Evolutionary conservation across 1,284 basidiomycete genomes (phyloP).

Genomic region (Erythrobasidium hasegawianum): DNA sequence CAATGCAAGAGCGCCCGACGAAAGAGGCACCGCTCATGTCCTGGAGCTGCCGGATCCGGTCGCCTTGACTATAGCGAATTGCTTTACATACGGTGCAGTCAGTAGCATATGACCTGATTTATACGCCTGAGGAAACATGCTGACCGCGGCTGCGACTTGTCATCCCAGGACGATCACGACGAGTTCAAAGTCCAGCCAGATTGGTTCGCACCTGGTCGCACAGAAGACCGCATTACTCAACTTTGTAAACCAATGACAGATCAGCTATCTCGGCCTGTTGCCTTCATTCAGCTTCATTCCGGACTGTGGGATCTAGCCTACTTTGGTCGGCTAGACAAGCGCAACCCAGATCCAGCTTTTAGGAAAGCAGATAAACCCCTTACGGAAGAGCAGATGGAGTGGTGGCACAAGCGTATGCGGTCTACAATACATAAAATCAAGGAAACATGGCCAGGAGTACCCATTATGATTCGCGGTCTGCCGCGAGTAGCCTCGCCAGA

Average conservation of each 20-base stretch:
- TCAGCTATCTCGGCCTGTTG: conserved; percentile 40
- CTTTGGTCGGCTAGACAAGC: conserved; percentile 39
- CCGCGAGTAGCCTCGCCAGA: conserved; percentile 39
- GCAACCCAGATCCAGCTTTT: conserved; percentile 38
- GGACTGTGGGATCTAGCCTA: conserved; percentile 46
- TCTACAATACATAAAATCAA: conserved; percentile 37
- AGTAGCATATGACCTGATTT: not conserved
- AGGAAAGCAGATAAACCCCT: conserved; percentile 41
- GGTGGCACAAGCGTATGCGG: conserved; percentile 42
- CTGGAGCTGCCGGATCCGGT: conserved; percentile 41
- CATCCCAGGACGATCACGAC: conserved; percentile 44
- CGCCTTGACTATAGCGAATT: conserved; percentile 41
- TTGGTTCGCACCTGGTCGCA: conserved; percentile 45
- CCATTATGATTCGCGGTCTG: conserved; percentile 42
- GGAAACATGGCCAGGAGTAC: conserved; percentile 41
- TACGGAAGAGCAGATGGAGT: conserved; percentile 39
- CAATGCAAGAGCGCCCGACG: conserved; percentile 40
- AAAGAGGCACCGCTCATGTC: conserved; percentile 39
- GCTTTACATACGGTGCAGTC: conserved; percentile 43
- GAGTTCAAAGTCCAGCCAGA: conserved; percentile 44
- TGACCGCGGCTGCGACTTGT: too few species aligned
- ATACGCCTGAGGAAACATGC: not conserved
- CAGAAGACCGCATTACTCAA: conserved; percentile 43
- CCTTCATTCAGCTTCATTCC: conserved; percentile 43
- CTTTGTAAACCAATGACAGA: conserved; percentile 42